Base-by-base conservation (phyloP, 441 rosid genomes). In the Euphorbia celastroides region DNA sequence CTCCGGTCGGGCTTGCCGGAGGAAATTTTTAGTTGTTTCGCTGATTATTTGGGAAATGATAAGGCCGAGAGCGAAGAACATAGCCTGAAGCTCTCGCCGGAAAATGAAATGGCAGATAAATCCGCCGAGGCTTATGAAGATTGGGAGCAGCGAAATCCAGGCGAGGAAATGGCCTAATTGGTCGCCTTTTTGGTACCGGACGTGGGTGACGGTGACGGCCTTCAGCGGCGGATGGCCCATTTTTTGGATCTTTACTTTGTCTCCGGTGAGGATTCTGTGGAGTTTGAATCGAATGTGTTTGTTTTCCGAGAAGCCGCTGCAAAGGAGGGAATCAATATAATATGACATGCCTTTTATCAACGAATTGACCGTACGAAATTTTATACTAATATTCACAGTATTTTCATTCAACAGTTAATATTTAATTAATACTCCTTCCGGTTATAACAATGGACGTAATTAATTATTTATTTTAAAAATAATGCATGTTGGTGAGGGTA, bases 121-220 rank as follows among this genome's bases (percentile, higher is more conserved):
- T 12, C 99, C 99, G 0, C 96, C 95, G 5, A 94, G 77, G 73
- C 87, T 80, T 62, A 92, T 88, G 84, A 94, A 94, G 66, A 89
- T 90, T 0, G 96, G 98, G 17, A 88, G 81, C 16, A 92, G 89
- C 0, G 99, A 94, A 75, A 92, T 74, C 96, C 97, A 94, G 8
- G 94, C 97, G 8, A 91, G 85, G 75, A 94, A 91, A 58, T 88
- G 90, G 26, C 97, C 97, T 2, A 94, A 66, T 36, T 25, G 86
- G 34, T 94, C 97, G 3, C 94, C 97, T 34, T 74, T 83, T 8
- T 65, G 82, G 81, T 91, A 94, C 2, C 99, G 82, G 50, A 94
- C 96, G 76, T 92, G 96, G 5, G 97, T 89, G 19, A 86, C 72
- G 0, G 93, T 88, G 32, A 94, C 88, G 42, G 99, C 99, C 65